phyloP scores from a whole-genome alignment of 164 flowering plant species.

The Vitis amurensis region DNA sequence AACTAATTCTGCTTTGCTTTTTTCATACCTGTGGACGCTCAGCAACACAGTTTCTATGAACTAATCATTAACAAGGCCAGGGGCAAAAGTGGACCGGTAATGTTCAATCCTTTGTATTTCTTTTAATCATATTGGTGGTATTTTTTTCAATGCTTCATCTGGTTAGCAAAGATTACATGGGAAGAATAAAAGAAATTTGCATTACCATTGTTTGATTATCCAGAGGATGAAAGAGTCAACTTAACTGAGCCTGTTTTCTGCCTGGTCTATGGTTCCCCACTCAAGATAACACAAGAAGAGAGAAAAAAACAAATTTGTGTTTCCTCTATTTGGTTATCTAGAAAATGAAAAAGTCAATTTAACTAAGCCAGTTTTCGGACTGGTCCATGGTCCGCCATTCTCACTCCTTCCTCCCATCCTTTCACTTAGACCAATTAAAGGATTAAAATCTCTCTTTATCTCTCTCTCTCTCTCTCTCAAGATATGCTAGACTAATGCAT shows the following conservation, averaged over 20 bases:
- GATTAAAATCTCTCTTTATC: neutral
- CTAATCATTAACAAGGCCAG: slow-evolving; percentile 92
- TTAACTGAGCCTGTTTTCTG: neutral
- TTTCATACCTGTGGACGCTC: slow-evolving; percentile 21
- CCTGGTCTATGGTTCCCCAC: too few relatives aligned
- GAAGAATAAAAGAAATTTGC: neutral
- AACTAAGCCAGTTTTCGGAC: too few relatives aligned
- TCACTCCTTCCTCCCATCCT: too few relatives aligned
- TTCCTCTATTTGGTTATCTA: too few relatives aligned
- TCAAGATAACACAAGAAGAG: too few relatives aligned
- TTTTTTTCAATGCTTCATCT: neutral
- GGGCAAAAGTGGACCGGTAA: slow-evolving; percentile 99
- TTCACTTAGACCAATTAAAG: too few relatives aligned
- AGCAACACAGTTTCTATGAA: slow-evolving; percentile 99
- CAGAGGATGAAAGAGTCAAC: neutral
- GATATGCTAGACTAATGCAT: neutral
- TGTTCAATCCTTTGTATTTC: slow-evolving; percentile 4
- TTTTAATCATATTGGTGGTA: neutral
- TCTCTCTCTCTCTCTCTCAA: neutral
- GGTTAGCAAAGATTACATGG: neutral
- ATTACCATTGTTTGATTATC: neutral
- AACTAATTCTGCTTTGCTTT: neutral
- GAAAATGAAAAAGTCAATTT: too few relatives aligned
- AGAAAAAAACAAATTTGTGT: too few relatives aligned
- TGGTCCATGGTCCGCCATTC: too few relatives aligned